phyloP scores from a whole-genome alignment of 208 protist species.

The Leishmania major region DNA sequence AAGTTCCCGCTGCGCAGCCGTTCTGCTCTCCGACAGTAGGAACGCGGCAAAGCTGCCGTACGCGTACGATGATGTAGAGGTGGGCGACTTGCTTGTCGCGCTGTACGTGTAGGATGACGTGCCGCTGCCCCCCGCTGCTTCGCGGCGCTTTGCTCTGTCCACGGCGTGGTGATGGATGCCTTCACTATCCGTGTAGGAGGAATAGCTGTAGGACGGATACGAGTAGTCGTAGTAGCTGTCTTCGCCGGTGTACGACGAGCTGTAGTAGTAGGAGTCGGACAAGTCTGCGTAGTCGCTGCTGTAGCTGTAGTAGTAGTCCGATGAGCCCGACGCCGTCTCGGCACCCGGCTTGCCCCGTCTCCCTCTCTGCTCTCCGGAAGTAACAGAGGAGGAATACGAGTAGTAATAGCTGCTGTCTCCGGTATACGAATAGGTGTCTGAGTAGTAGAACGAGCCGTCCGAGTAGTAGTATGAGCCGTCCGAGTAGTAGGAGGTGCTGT shows the following conservation, averaged over 20 bases:
- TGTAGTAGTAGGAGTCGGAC: slow-evolving; percentile 19
- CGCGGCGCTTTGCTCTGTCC: background rate
- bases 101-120: slow-evolving; percentile 23
- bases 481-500: slow-evolving; percentile 22
- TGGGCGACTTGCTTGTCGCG: slow-evolving; percentile 15
- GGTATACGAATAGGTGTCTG: slow-evolving; percentile 10
- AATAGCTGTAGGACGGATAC: slow-evolving; percentile 9
- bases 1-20: slow-evolving; percentile 36
- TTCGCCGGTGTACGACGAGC: slow-evolving; percentile 16
- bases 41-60: slow-evolving; percentile 21
- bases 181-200: slow-evolving; percentile 28
- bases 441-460: slow-evolving; percentile 11
- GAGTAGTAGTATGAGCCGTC: background rate
- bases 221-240: slow-evolving; percentile 9
- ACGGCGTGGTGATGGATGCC: background rate
- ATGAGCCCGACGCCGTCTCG: background rate
- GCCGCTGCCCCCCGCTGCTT: background rate
- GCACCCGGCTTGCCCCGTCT: background rate
- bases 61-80: slow-evolving; percentile 43
- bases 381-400: slow-evolving; percentile 24
- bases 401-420: slow-evolving; percentile 22
- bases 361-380: background rate
- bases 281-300: slow-evolving; percentile 21
- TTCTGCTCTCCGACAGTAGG: background rate
- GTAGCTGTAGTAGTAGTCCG: slow-evolving; percentile 18